Evolutionary conservation across 768 basidiomycete species (phyloP), one percentile per base, ranked within the genome.

Genomic region (Naganishia randhawae): DNA sequence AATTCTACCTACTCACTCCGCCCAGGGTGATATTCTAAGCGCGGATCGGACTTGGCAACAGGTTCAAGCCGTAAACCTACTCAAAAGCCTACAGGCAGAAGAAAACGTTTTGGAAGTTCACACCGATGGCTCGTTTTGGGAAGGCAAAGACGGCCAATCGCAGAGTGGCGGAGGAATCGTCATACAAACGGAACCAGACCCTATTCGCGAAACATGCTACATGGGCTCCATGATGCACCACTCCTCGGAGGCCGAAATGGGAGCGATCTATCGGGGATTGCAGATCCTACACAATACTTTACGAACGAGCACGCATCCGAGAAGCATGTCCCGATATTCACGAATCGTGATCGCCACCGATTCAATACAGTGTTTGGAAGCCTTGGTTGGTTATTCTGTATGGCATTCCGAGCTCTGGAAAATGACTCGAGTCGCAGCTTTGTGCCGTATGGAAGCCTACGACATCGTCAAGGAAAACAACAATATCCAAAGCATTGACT

Each of bases 221-320:
- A 61, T 61, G 57, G 57, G 57, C 39, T 42, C 57, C n/a, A 61
- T 61, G 57, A 61, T 61, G 57, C 57, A 61, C 29, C n/a, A 61
- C 32, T 14, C 57, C 2, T 61, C 57, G 1, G 57, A 61, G 27
- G 37, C 57, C 11, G 57, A 61, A 35, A 61, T 61, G 35, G 57
- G 57, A 41, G 57, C 57, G 13, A n/a, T 61, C 14, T 61, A 39
- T 41, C 57, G 57, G 29, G 35, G 57, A 31, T 39, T 61, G 37
- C 57, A 61, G 57, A 61, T 61, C 17, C 22, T 61, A 9, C 57
- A 39, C 7, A 22, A 39, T 7, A 39, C 37, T 13, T 13, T 61
- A 13, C 22, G 11, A 37, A 7, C 33, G 22, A 37, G 31, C 3
- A 22, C 10, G 6, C 5, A 19, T 7, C 29, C 57, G 9, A 39